Evolutionary conservation across 2,329 filamentous ascomycete species (phyloP).

Genomic region (Rugonectria rugulosa): DNA sequence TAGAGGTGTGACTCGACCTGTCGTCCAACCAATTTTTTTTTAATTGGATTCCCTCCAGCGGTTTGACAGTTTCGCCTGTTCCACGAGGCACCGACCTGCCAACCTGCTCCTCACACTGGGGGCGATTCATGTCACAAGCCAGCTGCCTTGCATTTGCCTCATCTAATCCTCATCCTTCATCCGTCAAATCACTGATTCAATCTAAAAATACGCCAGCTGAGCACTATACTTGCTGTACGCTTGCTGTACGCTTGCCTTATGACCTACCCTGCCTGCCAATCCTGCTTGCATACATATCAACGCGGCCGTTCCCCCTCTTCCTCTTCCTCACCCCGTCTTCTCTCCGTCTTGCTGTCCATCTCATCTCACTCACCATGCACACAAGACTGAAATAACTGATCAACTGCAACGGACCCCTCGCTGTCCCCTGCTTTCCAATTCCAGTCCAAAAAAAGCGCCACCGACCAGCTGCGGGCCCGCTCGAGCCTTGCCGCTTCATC

Average conservation of each 20-base stretch:
- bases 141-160: constrained; percentile 1
- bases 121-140: no score
- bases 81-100: no score
- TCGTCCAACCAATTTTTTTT: constrained; percentile 1
- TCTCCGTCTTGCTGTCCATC: background rate
- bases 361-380: no score
- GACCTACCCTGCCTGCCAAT: background rate
- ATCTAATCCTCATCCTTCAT: background rate
- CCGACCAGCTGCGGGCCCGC: constrained; percentile 25
- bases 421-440: constrained; percentile 11
- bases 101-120: no score
- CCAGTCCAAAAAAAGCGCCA: constrained; percentile 3
- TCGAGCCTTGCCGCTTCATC: constrained; percentile 27
- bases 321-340: background rate
- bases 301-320: background rate
- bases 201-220: constrained; percentile 9
- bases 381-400: no score
- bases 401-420: constrained; percentile 6
- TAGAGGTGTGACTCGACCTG: no score
- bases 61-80: no score
- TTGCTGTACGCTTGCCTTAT: no score
- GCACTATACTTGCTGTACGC: no score
- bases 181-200: background rate
- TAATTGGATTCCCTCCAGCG: background rate
- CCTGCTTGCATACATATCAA: background rate